A percentile compares a stretch with the other conserved stretches of the same genome.
Evolutionary conservation across 2,329 filamentous ascomycete genomes (phyloP).

Genomic region (Pyrenochaeta sp.): DNA sequence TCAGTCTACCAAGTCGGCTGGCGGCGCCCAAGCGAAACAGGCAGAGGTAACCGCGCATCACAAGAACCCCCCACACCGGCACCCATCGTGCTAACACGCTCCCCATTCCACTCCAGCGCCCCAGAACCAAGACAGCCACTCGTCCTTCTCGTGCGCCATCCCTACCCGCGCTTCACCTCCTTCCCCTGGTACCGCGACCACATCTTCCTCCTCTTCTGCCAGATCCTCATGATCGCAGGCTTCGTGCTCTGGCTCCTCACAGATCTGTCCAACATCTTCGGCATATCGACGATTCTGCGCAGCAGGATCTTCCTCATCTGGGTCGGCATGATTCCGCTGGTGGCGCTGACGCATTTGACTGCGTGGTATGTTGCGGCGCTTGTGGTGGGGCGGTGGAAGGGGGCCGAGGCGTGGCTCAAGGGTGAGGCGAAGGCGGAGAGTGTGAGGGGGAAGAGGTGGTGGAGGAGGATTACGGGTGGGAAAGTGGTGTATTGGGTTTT

Average conservation of each 20-base stretch:
- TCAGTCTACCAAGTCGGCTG: too few species aligned
- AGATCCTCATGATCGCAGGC: conserved; percentile 19
- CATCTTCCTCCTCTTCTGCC: conserved; percentile 21
- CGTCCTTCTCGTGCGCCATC: conserved; percentile 7
- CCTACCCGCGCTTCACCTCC: conserved; percentile 16
- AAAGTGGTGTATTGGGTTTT: conserved; percentile 16
- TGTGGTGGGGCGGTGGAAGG: conserved; percentile 3
- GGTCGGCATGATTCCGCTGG: conserved; percentile 23
- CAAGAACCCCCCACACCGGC: too few species aligned
- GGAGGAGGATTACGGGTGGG: conserved; percentile 8
- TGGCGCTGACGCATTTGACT: conserved; percentile 21
- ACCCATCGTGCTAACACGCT: too few species aligned
- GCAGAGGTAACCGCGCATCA: too few species aligned
- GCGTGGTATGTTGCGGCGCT: conserved; percentile 22
- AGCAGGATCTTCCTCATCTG: conserved; percentile 29
- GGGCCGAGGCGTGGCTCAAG: conserved; percentile 14
- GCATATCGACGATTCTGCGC: conserved; percentile 24
- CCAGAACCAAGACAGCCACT: background rate
- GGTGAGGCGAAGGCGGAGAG: conserved; percentile 1
- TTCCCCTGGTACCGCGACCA: conserved; percentile 28
- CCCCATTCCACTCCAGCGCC: background rate
- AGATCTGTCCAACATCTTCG: conserved; percentile 18
- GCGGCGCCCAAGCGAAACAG: too few species aligned
- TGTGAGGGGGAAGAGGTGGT: conserved; percentile 2
- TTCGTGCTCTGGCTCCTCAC: conserved; percentile 26